Percentiles rank a stretch among this genome's conserved stretches.
These are phyloP conservation scores for Penicillium sp. DNA, from an alignment of 2,329 filamentous ascomycete species.

Conservation along the genomic window DNA sequence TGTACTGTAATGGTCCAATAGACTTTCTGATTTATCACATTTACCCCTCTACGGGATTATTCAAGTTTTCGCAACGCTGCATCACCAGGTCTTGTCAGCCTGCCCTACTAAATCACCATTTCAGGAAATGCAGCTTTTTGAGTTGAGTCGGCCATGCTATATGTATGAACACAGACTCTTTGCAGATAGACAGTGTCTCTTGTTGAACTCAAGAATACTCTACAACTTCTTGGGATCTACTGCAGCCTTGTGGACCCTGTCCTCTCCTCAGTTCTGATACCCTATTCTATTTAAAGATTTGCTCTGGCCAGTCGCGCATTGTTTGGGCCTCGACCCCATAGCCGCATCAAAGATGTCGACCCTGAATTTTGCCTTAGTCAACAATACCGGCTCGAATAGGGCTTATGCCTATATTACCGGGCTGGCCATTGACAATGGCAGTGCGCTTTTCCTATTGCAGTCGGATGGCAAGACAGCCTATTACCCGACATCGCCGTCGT, in stretches of 20 bases:
- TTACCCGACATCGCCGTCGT: slow-evolving; percentile 60
- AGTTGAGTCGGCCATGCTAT: slow-evolving; percentile 4
- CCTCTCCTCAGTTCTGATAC: not conserved
- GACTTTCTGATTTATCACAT: not conserved
- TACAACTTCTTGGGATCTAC: not conserved
- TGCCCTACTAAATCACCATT: slow-evolving; percentile 11
- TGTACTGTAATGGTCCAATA: not conserved
- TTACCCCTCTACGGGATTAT: not conserved
- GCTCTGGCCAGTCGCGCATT: not conserved
- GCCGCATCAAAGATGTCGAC: slow-evolving; percentile 34
- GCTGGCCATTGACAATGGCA: slow-evolving; percentile 58
- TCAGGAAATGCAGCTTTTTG: not conserved
- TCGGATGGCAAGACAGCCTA: slow-evolving; percentile 66
- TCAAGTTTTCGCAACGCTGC: slow-evolving; percentile 10
- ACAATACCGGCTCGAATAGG: slow-evolving; percentile 61
- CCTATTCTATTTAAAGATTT: not conserved
- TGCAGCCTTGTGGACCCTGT: not conserved
- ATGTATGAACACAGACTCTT: slow-evolving; percentile 6
- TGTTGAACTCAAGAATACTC: not conserved
- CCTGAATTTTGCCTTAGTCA: slow-evolving; percentile 63
- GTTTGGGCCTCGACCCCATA: not conserved
- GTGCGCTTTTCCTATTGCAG: slow-evolving; percentile 61
- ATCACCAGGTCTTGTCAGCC: slow-evolving; percentile 25
- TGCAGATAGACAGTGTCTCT: not conserved
- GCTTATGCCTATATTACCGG: slow-evolving; percentile 73